Evolutionary conservation across 805 yeast species (phyloP).

Genomic region (Wickerhamiella qilinensis): DNA sequence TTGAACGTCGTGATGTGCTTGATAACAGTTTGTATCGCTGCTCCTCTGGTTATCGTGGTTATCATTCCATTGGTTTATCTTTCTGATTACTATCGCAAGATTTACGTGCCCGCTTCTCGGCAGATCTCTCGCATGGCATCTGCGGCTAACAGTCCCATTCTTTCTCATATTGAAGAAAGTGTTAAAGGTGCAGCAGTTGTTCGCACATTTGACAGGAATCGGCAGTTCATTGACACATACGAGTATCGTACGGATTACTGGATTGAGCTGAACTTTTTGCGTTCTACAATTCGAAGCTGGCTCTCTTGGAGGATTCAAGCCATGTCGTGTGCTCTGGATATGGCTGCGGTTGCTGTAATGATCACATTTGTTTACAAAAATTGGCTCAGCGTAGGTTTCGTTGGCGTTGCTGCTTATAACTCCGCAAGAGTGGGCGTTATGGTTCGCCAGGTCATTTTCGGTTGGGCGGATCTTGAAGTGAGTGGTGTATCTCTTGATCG

Average conservation of each 20-base stretch:
- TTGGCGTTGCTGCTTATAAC: conserved; percentile 78
- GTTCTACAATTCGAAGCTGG: conserved; percentile 81
- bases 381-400: conserved; percentile 61
- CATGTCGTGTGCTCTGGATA: conserved; percentile 65
- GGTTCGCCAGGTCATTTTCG: conserved; percentile 77
- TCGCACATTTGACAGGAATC: conserved; percentile 50
- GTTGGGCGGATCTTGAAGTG: conserved; percentile 87
- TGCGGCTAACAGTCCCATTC: conserved; percentile 56
- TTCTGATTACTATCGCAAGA: conserved; percentile 51
- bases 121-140: conserved; percentile 61
- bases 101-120: conserved; percentile 52
- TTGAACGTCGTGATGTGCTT: conserved; percentile 39
- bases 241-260: conserved; percentile 16
- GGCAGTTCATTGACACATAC: conserved; percentile 35
- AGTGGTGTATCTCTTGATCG: conserved; percentile 79
- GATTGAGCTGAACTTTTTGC: conserved; percentile 39
- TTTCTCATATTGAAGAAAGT: conserved; percentile 70
- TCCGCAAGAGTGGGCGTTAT: conserved; percentile 75
- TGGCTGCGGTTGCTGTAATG: conserved; percentile 63
- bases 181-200: conserved; percentile 62
- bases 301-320: conserved; percentile 75
- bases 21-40: conserved; percentile 41
- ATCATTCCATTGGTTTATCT: conserved; percentile 37
- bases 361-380: conserved; percentile 45
- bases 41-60: conserved; percentile 52